A percentile compares a stretch with the other conserved stretches of the same genome.
Conservation (phyloP, 495 filamentous ascomycete genomes). For the Mycothermus thermophilus region DNA sequence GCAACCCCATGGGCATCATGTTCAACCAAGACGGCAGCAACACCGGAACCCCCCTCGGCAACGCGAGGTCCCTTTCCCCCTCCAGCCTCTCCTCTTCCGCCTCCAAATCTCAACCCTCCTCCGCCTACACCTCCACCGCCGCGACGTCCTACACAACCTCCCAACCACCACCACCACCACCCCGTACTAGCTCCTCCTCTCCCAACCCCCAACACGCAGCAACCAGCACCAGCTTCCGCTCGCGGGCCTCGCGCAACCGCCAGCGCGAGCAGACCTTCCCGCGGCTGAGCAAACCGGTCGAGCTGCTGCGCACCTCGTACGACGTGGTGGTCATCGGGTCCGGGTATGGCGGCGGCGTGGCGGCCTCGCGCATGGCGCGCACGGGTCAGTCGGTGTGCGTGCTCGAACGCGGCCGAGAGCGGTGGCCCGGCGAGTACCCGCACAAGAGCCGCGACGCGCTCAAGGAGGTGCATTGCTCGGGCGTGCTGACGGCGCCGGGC, state of each 20-base stretch:
- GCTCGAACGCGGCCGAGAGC: conserved; percentile 48
- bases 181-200: conserved; percentile 24
- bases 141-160: conserved; percentile 1
- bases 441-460: conserved; percentile 28
- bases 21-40: background rate
- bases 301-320: conserved; percentile 42
- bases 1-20: conserved; percentile 4
- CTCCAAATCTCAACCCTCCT: background rate
- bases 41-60: conserved; percentile 1
- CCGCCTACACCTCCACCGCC: conserved; percentile 3
- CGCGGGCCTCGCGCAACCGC: conserved; percentile 24
- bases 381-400: conserved; percentile 47
- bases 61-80: conserved; percentile 6
- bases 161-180: conserved; percentile 10
- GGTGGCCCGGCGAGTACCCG: conserved; percentile 53
- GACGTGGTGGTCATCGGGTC: conserved; percentile 55
- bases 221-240: background rate
- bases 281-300: conserved; percentile 41
- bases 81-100: background rate
- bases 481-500: conserved; percentile 33
- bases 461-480: conserved; percentile 40
- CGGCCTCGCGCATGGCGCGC: conserved; percentile 50
- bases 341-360: conserved; percentile 54
- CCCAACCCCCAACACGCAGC: background rate
- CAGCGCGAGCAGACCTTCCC: conserved; percentile 28